Base-by-base conservation (phyloP, 257 asterid genomes). In the Solanum chilense region DNA sequence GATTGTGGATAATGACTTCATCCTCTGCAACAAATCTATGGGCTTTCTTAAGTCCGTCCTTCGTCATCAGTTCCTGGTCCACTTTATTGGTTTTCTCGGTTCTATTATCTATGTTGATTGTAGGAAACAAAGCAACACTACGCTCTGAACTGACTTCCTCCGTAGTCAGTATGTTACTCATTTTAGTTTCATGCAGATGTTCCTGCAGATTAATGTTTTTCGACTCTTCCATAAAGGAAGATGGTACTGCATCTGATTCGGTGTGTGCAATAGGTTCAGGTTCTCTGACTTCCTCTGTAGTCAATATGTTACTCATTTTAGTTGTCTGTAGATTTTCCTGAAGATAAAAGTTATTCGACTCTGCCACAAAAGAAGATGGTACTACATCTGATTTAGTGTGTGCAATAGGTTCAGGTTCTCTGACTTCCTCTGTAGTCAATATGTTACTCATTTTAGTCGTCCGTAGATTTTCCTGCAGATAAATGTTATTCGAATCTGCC, bases 301-400 rank as follows among this genome's bases (percentile, higher is more conserved):
- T 86, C 78, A 82, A 84, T 42, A 92, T 88, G 52, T 89, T 45
- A 87, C 86, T 91, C 85, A 84, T 87, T 85, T 88, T 90, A 87
- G 86, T 87, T 35, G 85, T 86, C 90, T 44, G 84, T 85, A 89
- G 91, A 60, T 87, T 86, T 82, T 73, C 86, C 88, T 89, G 88
- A 88, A 75, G 89, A 45, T 90, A 93, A 90, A 89, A 80, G 86
- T 91, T 90, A 84, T 74, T 62, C 41, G 76, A 84, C 88, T 91
- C 92, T 81, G 89, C 70, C 42, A 87, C 89, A 69, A 87, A 88
- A 44, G 87, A 84, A 45, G 73, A 78, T 81, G 90, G 88, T 69
- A 75, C 62, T 58, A 77, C 88, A 71, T 64, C 92, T 33, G 87
- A 58, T 82, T 89, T 91, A 77, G 92, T 33, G 70, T 58, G 81